A percentile compares a stretch with the other conserved stretches of the same genome.
These are phyloP conservation scores for Trichoderma sp. DNA, from an alignment of 2,329 filamentous ascomycete genomes.

Conservation along the genomic window DNA sequence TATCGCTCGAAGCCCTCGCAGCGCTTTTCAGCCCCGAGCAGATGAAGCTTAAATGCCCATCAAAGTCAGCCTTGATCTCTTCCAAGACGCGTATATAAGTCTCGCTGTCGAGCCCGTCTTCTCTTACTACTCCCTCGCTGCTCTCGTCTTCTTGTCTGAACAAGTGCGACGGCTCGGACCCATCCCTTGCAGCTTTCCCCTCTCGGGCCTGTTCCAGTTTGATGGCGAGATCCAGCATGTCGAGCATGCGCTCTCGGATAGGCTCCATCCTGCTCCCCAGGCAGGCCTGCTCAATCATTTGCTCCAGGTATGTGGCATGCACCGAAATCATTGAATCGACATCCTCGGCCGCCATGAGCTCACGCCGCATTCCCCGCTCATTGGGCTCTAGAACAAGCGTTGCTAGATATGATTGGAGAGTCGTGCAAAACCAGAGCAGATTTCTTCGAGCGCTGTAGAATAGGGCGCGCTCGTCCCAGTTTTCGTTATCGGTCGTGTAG, in stretches of 20 bases:
- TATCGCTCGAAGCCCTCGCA: conserved; percentile 67
- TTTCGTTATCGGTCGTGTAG: conserved; percentile 36
- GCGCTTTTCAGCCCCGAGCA: conserved; percentile 70
- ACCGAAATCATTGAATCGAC: conserved; percentile 76
- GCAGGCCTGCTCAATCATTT: conserved; percentile 65
- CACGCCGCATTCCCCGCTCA: conserved; percentile 51
- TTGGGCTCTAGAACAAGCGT: conserved; percentile 66
- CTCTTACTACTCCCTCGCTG: conserved; percentile 34
- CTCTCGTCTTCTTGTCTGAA: conserved; percentile 34
- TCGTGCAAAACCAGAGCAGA: conserved; percentile 74
- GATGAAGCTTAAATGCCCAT: conserved; percentile 66
- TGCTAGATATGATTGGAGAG: conserved; percentile 71
- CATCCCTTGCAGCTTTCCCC: conserved; percentile 26
- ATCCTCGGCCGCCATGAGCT: conserved; percentile 61
- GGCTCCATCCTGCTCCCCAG: conserved; percentile 65
- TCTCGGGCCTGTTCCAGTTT: conserved; percentile 60
- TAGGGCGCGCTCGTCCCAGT: conserved; percentile 42
- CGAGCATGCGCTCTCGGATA: conserved; percentile 70
- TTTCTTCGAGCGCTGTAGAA: conserved; percentile 64
- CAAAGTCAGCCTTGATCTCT: conserved; percentile 60
- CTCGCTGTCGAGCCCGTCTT: conserved; percentile 32
- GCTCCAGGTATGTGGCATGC: conserved; percentile 62
- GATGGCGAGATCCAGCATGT: conserved; percentile 71
- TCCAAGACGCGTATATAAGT: conserved; percentile 51
- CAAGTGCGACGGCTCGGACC: conserved; percentile 3